Evolutionary conservation across 306 rosid species (phyloP), one percentile per base, ranked within the genome.

Genomic region (Dicorynia guianensis): DNA sequence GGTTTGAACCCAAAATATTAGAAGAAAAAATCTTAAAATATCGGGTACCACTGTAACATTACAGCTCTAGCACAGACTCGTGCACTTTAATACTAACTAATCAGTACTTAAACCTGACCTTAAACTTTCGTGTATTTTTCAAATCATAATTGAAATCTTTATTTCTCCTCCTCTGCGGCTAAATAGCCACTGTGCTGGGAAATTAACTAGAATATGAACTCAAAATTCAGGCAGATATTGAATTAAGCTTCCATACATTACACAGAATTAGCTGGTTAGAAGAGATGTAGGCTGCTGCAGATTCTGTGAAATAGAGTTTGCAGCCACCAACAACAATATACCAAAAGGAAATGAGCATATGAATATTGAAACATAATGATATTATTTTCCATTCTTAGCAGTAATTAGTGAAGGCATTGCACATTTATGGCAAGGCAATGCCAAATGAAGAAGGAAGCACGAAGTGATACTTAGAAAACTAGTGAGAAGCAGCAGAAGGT

Each of bases 401-500:
- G 12, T 49, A 66, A 75, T 25, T 58, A 59, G 69, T 75, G 66
- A 60, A 44, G 54, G 74, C 54, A 76, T 54, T 84, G 60, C 61
- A 52, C 74, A 76, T 52, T 59, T 70, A 25, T 0, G 39, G 43
- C 50, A 33, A 1, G 40, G 39, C 44, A 61, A 57, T 75, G 73
- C 43, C 35, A 49, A 57, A 75, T 4, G n/a, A 49, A 38, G 6
- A 20, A 44, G 70, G 47, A 30, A 79, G 63, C 50, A 83, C 7
- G 69, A 62, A 68, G 60, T 47, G 69, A 4, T 46, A 3, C 72
- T 12, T 33, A 30, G 36, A 65, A 15, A 19, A 65, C n/a, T 7
- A 65, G 47, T 12, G 38, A 50, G 46, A 47, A 62, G 38, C 42
- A 62, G 38, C 42, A 71, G 0, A 74, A 57, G 53, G 52, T 8